phyloP scores from a whole-genome alignment of 495 filamentous ascomycete species.

The Letharia columbiana region DNA sequence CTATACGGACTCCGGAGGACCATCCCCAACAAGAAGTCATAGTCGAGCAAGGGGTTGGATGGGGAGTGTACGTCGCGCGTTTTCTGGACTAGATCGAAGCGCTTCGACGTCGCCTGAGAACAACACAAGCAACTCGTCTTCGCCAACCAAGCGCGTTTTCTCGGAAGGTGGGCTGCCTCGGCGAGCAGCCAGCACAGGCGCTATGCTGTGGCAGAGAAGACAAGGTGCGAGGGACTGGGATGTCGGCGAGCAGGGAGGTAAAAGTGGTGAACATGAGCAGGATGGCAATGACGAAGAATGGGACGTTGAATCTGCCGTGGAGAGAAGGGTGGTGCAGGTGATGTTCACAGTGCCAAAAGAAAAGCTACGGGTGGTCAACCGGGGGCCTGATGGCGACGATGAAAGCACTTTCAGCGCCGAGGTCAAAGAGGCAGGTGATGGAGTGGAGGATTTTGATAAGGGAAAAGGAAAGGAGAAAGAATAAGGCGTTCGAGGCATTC shows the following conservation, averaged over 20 bases:
- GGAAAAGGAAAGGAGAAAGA: slow-evolving; percentile 24
- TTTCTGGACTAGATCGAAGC: slow-evolving; percentile 35
- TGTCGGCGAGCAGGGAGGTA: slow-evolving; percentile 29
- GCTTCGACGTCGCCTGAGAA: slow-evolving; percentile 29
- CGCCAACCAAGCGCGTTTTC: slow-evolving; percentile 19
- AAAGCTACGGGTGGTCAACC: slow-evolving; percentile 79
- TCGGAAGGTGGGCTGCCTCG: slow-evolving; percentile 31
- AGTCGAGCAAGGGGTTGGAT: slow-evolving; percentile 43
- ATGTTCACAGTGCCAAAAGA: slow-evolving; percentile 90
- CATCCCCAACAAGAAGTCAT: slow-evolving; percentile 29
- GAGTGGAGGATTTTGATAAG: slow-evolving; percentile 23
- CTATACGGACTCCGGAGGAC: slow-evolving; percentile 29
- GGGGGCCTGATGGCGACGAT: slow-evolving; percentile 40
- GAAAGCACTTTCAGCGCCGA: slow-evolving; percentile 35
- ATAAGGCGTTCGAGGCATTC: not conserved
- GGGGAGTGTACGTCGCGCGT: slow-evolving; percentile 47
- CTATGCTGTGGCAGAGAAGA: slow-evolving; percentile 50
- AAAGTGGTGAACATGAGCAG: slow-evolving; percentile 10
- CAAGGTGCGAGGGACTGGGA: slow-evolving; percentile 52
- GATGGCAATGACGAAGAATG: slow-evolving; percentile 61
- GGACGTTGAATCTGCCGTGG: slow-evolving; percentile 80
- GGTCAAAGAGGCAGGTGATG: slow-evolving; percentile 17
- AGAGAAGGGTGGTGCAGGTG: slow-evolving; percentile 75
- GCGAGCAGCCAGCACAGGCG: slow-evolving; percentile 50
- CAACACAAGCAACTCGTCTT: slow-evolving; percentile 21